Conservation (phyloP, 2,329 filamentous ascomycete species). For the Xylaria multiplex region DNA sequence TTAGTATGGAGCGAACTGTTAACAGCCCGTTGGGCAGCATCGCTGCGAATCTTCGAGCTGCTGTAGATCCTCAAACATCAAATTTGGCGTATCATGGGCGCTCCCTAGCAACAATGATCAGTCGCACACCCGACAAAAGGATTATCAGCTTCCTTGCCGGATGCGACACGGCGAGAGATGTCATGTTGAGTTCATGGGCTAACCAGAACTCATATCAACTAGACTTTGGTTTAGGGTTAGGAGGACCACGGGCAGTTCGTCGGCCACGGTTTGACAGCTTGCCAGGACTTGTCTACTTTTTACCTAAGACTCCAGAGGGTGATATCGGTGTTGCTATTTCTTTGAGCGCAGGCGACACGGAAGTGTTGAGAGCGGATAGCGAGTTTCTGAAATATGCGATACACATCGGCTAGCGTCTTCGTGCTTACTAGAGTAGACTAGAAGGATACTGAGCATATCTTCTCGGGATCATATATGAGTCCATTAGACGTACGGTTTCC, state of each 20-base stretch:
- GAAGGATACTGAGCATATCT: too few species aligned
- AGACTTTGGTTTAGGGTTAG: conserved; percentile 60
- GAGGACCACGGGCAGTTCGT: conserved; percentile 52
- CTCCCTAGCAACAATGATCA: conserved; percentile 31
- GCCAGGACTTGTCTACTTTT: conserved; percentile 63
- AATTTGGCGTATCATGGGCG: conserved; percentile 51
- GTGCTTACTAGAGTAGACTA: too few species aligned
- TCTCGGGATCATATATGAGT: too few species aligned
- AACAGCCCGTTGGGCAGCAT: conserved; percentile 3
- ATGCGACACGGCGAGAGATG: conserved; percentile 53
- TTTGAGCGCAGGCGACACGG: conserved; percentile 3
- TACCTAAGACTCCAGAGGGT: conserved; percentile 57
- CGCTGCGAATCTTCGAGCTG: conserved; percentile 11
- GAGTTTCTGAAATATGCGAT: background rate
- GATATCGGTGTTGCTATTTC: conserved; percentile 52
- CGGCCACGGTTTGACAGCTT: conserved; percentile 58
- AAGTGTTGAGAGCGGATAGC: background rate
- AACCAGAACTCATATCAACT: conserved; percentile 57
- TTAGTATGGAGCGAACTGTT: background rate
- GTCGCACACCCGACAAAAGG: conserved; percentile 48
- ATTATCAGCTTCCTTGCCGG: conserved; percentile 24
- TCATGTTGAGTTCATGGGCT: conserved; percentile 66
- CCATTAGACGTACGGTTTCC: too few species aligned
- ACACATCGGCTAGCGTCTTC: background rate
- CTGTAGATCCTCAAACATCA: conserved; percentile 16